Base-by-base conservation (phyloP, 129 eudicot genomes). In the Flaveria ramosissima region DNA sequence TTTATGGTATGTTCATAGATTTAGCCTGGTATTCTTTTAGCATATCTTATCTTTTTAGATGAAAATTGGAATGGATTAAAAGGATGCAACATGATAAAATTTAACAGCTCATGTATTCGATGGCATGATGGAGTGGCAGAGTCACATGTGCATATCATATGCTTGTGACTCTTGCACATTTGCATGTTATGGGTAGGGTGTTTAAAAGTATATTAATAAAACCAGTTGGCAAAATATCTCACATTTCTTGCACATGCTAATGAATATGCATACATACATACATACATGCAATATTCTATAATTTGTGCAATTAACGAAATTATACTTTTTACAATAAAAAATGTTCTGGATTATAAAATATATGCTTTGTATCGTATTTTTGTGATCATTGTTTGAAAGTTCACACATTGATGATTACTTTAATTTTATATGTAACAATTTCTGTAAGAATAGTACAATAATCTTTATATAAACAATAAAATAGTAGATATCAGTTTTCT, bases 61-160 rank as follows among this genome's bases (percentile, higher is more conserved):
- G 5, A 68, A 42, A 42, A 43, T 2, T 66, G n/a, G n/a, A n/a
- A 71, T 71, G 36, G 2, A 0, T 30, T 14, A 20, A 65, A 48
- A 32, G 15, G 50, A 16, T 26, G 30, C 16, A 20, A 77, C 81
- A 77, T 77, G 74, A 24, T 70, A 27, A 70, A 60, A 78, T 52
- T 23, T 71, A 78, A 70, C 82, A 78, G 77, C 62, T 79, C 67
- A 77, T 42, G 74, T 65, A 61, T 41, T 59, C 45, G 46, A 65
- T 65, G 55, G 57, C 61, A 73, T 55, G 69, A 19, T 80, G 69
- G 79, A 73, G 26, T 73, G 52, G 59, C 75, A 53, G 56, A 52
- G 61, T 73, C 75, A 66, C 79, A 80, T 80, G 83, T 53, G 74
- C 74, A 73, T 52, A 72, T 72, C 59, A 63, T 79, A 70, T 73